phyloP scores from a whole-genome alignment of 768 basidiomycete genomes.

The Amanita molliuscula region DNA sequence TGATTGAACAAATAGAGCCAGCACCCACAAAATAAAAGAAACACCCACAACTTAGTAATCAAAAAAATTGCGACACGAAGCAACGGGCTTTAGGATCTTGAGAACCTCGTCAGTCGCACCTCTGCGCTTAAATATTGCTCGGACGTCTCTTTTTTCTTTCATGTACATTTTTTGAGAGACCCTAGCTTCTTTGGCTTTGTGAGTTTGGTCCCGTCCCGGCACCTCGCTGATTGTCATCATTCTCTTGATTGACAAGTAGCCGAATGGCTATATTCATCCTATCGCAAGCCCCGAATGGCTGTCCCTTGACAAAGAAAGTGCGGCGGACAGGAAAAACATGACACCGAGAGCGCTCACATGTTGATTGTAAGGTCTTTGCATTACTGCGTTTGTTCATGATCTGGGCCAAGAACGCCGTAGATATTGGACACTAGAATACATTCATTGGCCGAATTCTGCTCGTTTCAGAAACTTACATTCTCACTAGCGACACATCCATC shows the following conservation, averaged over 20 bases:
- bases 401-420: background rate
- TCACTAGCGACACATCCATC: background rate
- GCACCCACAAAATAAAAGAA: constrained; percentile 28
- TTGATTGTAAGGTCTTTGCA: background rate
- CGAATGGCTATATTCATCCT: background rate
- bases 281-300: background rate
- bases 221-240: background rate
- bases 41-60: constrained; percentile 18
- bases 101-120: background rate
- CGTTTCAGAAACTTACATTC: background rate
- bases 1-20: constrained; percentile 25
- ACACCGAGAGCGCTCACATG: background rate
- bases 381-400: background rate
- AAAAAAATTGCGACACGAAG: background rate
- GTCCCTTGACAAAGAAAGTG: background rate
- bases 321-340: background rate
- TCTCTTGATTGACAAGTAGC: background rate
- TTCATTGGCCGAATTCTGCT: background rate
- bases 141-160: background rate
- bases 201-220: background rate
- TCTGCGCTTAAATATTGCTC: background rate
- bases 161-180: background rate
- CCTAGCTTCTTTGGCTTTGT: background rate
- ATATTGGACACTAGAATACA: background rate
- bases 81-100: background rate